Evolutionary conservation across 176 grass and related monocot genomes (phyloP).

Genomic region (Neostapfia colusana): DNA sequence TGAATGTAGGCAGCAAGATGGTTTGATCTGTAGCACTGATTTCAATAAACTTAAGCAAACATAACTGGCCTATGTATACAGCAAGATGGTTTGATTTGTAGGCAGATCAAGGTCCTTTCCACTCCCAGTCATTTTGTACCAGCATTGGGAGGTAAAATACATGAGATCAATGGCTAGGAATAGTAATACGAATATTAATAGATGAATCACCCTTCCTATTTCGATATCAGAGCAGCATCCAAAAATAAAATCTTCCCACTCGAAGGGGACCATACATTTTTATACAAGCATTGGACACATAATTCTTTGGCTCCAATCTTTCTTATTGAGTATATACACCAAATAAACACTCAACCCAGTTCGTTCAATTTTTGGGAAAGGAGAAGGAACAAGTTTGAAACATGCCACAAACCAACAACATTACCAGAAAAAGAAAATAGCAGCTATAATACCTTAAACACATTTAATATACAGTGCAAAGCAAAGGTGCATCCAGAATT

Average conservation of each 20-base stretch:
- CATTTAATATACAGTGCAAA: not conserved
- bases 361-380: not conserved
- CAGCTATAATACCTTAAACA: not conserved
- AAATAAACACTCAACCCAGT: not conserved
- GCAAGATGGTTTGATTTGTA: not conserved
- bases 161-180: not conserved
- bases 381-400: not conserved
- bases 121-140: not conserved
- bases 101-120: not conserved
- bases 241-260: slow-evolving; percentile 1
- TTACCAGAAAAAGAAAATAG: not conserved
- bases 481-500: not conserved
- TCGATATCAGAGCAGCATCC: not conserved
- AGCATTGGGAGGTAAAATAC: not conserved
- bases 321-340: not conserved
- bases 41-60: not conserved
- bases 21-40: not conserved
- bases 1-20: too few relatives aligned
- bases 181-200: not conserved
- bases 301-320: slow-evolving; percentile 44
- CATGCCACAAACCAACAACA: not conserved
- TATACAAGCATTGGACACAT: slow-evolving; percentile 46
- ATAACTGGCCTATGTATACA: not conserved
- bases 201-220: not conserved
- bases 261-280: slow-evolving; percentile 37